phyloP scores from a whole-genome alignment of 148 eudicot species.

The Vaccinium vitisidaea region DNA sequence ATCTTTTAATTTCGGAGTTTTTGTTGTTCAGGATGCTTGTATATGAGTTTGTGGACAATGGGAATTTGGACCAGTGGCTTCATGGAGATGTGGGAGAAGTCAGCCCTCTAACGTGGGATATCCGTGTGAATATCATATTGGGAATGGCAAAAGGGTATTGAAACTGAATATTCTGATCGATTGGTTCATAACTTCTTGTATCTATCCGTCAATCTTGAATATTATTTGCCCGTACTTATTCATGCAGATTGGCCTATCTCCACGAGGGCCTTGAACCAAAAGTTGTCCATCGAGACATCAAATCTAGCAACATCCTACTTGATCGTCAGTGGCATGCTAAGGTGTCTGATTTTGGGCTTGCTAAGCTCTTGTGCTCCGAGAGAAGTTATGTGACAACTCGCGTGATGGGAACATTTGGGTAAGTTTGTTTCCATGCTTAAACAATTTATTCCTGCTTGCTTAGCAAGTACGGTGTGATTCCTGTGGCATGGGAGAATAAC shows the following conservation, averaged over 20 bases:
- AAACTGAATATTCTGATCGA: not conserved
- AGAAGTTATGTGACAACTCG: conserved; percentile 83
- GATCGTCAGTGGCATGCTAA: conserved; percentile 79
- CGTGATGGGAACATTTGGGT: conserved; percentile 98
- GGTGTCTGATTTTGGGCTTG: conserved; percentile 92
- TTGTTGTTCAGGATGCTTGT: conserved; percentile 74
- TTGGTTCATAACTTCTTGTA: not conserved
- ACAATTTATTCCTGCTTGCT: not conserved
- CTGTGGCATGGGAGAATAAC: not conserved
- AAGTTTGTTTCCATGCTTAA: conserved; percentile 18
- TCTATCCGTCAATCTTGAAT: no score
- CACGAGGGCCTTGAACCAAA: conserved; percentile 97
- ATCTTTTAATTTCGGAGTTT: not conserved
- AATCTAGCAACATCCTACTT: conserved; percentile 78
- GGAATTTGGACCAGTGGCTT: conserved; percentile 94
- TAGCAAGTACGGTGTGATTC: not conserved
- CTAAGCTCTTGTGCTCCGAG: conserved; percentile 80
- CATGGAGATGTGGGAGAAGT: conserved; percentile 94
- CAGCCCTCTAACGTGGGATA: conserved; percentile 89
- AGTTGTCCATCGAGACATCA: conserved; percentile 89
- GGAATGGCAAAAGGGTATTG: conserved; percentile 89
- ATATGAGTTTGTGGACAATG: conserved; percentile 87
- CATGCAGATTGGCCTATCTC: conserved; percentile 80
- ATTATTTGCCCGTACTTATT: conserved; percentile 2
- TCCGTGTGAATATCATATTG: conserved; percentile 73